A percentile compares a stretch with the other conserved stretches of the same genome.
phyloP scores from a whole-genome alignment of 192 early-diverging fungal genomes.

The Coemansia sp. region DNA sequence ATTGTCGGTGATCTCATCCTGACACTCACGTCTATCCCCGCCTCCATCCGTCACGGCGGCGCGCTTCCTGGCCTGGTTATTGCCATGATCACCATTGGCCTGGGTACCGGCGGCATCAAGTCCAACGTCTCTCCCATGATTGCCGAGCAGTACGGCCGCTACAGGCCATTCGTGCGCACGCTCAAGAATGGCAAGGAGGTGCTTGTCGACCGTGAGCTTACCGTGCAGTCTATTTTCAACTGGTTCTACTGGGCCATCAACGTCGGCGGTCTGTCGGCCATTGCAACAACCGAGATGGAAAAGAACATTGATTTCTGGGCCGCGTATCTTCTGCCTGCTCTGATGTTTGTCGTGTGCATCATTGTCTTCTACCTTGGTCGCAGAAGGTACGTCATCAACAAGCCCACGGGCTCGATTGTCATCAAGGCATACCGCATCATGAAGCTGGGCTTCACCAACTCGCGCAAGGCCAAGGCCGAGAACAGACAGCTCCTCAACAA shows the following conservation, averaged over 20 bases:
- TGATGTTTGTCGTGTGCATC: constrained; percentile 59
- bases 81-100: constrained; percentile 70
- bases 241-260: constrained; percentile 81
- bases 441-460: constrained; percentile 27
- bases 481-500: constrained; percentile 31
- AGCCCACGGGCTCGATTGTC: constrained; percentile 60
- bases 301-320: constrained; percentile 58
- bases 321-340: constrained; percentile 60
- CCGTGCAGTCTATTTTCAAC: constrained; percentile 77
- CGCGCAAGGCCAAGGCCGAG: constrained; percentile 32
- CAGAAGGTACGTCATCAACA: constrained; percentile 53
- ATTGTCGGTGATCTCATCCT: constrained; percentile 63
- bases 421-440: constrained; percentile 52
- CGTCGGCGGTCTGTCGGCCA: constrained; percentile 60
- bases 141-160: constrained; percentile 66
- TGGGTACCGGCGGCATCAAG: constrained; percentile 81
- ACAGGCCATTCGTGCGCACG: constrained; percentile 61
- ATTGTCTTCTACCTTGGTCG: constrained; percentile 58
- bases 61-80: constrained; percentile 68
- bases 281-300: constrained; percentile 62
- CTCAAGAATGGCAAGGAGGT: constrained; percentile 60
- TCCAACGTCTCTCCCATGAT: constrained; percentile 76
- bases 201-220: constrained; percentile 67
- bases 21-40: constrained; percentile 61
- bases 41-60: constrained; percentile 58